Percentiles rank a stretch among this genome's conserved stretches.
These are phyloP conservation scores for Kappamyces sp. DNA, from an alignment of 192 early-diverging fungal genomes.

Conservation along the genomic window DNA sequence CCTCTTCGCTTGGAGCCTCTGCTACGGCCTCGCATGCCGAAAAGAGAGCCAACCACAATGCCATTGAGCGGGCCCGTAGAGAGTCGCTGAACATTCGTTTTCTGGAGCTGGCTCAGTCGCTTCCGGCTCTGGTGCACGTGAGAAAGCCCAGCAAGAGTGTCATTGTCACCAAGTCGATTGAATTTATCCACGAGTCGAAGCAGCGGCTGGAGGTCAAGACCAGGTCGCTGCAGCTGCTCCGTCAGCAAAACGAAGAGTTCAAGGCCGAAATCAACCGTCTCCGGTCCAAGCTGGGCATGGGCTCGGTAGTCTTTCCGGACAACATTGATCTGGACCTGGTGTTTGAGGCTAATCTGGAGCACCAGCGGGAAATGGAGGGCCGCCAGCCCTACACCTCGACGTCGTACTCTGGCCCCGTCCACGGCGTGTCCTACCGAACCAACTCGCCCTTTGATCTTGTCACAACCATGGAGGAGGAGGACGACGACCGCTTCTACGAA, in stretches of 20 bases:
- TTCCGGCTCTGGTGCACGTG: slow-evolving; percentile 64
- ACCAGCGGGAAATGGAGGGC: not conserved
- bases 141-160: slow-evolving; percentile 75
- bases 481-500: not conserved
- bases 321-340: slow-evolving; percentile 17
- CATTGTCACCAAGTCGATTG: slow-evolving; percentile 74
- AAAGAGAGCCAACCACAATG: slow-evolving; percentile 73
- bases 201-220: slow-evolving; percentile 26
- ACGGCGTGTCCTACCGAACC: not conserved
- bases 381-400: not conserved
- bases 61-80: slow-evolving; percentile 72
- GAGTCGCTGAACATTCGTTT: slow-evolving; percentile 76
- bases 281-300: slow-evolving; percentile 50
- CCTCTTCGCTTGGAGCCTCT: not conserved
- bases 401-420: not conserved
- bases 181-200: slow-evolving; percentile 36
- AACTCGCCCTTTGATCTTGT: not conserved
- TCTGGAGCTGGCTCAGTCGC: slow-evolving; percentile 74
- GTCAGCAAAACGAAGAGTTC: slow-evolving; percentile 49
- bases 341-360: slow-evolving; percentile 10
- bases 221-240: slow-evolving; percentile 24
- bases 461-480: slow-evolving; percentile 3
- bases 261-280: slow-evolving; percentile 57
- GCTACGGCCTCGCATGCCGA: slow-evolving; percentile 29
- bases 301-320: slow-evolving; percentile 25